Conservation (phyloP, 345 rosid species). For the Salix udensis region DNA sequence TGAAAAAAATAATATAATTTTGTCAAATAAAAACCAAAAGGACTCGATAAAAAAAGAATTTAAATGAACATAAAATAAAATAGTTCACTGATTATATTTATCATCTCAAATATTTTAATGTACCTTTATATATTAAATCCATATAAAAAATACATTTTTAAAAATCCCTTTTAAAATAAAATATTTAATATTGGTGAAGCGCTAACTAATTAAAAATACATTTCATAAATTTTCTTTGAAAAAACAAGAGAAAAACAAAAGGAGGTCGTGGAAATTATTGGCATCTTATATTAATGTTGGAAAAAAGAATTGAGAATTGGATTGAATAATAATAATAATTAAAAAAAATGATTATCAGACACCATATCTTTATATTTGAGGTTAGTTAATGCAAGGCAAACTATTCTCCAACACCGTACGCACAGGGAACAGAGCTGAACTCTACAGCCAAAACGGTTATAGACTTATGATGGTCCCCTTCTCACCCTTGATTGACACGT, state of each 20-base stretch:
- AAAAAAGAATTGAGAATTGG: neutral
- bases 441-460: neutral
- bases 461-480: neutral
- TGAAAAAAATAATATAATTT: too few relatives aligned
- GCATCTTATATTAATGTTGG: neutral
- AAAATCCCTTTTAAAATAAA: too few relatives aligned
- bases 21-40: too few relatives aligned
- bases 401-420: neutral
- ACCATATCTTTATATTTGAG: neutral
- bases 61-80: too few relatives aligned
- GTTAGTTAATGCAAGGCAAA: neutral
- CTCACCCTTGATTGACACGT: slow-evolving; percentile 28
- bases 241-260: neutral
- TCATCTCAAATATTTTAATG: too few relatives aligned
- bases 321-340: neutral
- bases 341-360: neutral
- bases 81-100: too few relatives aligned
- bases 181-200: too few relatives aligned
- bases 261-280: neutral
- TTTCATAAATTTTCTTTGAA: too few relatives aligned
- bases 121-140: too few relatives aligned
- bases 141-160: too few relatives aligned
- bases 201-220: too few relatives aligned
- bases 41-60: too few relatives aligned
- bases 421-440: neutral